Conservation (phyloP, 1,284 basidiomycete species). For the Moesziomyces sp. region DNA sequence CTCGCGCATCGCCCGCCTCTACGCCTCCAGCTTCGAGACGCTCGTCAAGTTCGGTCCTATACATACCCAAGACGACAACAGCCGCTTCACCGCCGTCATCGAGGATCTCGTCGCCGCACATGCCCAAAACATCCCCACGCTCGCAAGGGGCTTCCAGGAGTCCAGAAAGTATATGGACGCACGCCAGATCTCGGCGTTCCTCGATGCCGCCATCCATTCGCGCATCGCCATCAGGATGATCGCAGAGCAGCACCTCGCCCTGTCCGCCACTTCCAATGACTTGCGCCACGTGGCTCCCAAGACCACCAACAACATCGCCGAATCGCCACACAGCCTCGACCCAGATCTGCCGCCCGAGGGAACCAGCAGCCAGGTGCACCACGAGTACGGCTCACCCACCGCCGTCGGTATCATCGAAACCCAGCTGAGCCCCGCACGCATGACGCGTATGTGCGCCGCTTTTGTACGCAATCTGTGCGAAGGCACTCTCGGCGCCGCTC, state of each 20-base stretch:
- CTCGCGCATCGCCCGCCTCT: constrained; percentile 77
- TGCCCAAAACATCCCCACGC: constrained; percentile 85
- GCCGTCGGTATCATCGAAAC: constrained; percentile 64
- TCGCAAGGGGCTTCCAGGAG: constrained; percentile 91
- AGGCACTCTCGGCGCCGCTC: constrained; percentile 81
- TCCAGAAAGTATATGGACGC: constrained; percentile 83
- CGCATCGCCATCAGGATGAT: constrained; percentile 88
- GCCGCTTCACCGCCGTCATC: constrained; percentile 76
- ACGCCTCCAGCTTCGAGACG: constrained; percentile 79
- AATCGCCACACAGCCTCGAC: constrained; percentile 23
- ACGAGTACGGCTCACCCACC: constrained; percentile 49
- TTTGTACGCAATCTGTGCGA: constrained; percentile 86
- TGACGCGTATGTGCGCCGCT: constrained; percentile 70
- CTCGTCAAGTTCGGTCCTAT: constrained; percentile 78
- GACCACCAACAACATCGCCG: constrained; percentile 16
- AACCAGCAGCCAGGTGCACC: constrained; percentile 21
- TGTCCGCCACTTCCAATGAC: constrained; percentile 67
- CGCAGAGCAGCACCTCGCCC: constrained; percentile 89
- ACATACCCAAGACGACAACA: constrained; percentile 77
- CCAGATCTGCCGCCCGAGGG: constrained; percentile 39
- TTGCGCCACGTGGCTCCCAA: constrained; percentile 5
- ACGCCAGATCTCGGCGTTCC: constrained; percentile 78
- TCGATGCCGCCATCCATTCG: constrained; percentile 85
- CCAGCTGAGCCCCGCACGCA: constrained; percentile 65
- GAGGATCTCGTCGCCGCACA: constrained; percentile 80